Conservation (phyloP, 2,329 filamentous ascomycete species). For the Myriosclerotinia scirpicola region DNA sequence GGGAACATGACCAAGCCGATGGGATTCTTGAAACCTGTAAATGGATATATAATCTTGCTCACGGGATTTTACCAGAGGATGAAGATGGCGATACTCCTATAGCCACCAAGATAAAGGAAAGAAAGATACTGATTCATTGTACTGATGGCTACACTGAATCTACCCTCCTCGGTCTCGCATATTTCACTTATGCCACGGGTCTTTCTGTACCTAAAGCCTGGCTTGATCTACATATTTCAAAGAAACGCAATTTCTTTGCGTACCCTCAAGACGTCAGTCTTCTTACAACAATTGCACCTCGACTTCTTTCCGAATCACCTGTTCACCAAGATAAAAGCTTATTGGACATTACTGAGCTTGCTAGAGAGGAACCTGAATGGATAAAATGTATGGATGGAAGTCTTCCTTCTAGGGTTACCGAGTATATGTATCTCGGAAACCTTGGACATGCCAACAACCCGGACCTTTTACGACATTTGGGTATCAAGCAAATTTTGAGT, state of each 20-base stretch:
- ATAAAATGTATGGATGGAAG: slow-evolving; percentile 83
- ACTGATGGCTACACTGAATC: slow-evolving; percentile 96
- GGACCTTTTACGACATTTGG: slow-evolving; percentile 72
- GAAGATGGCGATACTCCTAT: slow-evolving; percentile 58
- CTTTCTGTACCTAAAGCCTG: slow-evolving; percentile 80
- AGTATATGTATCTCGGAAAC: slow-evolving; percentile 97
- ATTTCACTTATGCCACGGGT: slow-evolving; percentile 89
- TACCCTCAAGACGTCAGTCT: slow-evolving; percentile 88
- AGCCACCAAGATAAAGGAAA: slow-evolving; percentile 40
- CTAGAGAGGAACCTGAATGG: slow-evolving; percentile 71
- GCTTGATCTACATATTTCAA: slow-evolving; percentile 78
- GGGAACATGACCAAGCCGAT: slow-evolving; percentile 79
- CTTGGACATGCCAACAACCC: slow-evolving; percentile 93
- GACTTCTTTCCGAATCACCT: slow-evolving; percentile 72
- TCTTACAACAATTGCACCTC: slow-evolving; percentile 72
- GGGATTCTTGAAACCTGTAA: slow-evolving; percentile 81
- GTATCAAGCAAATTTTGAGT: slow-evolving; percentile 84
- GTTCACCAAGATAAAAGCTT: slow-evolving; percentile 49
- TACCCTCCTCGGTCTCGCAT: slow-evolving; percentile 83
- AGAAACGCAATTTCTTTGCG: slow-evolving; percentile 90
- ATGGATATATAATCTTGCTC: slow-evolving; percentile 76
- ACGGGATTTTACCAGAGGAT: slow-evolving; percentile 36
- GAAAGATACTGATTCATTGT: slow-evolving; percentile 86
- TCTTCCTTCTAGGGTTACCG: slow-evolving; percentile 81
- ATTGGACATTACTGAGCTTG: slow-evolving; percentile 53